These are phyloP conservation scores for Astragalus glycyphyllos DNA, from an alignment of 306 rosid genomes.

Conservation along the genomic window DNA sequence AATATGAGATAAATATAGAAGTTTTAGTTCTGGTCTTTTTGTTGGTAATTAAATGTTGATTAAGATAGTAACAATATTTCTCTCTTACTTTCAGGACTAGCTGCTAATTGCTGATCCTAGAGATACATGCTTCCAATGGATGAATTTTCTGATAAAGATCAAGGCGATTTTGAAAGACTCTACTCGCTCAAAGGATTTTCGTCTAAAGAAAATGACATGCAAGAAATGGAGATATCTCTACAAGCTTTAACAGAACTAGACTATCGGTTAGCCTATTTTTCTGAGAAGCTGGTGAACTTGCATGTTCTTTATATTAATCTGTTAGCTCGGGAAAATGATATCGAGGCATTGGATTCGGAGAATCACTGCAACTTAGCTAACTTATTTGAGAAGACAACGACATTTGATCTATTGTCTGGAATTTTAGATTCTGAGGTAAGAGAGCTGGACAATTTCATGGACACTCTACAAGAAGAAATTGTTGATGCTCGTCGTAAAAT, in stretches of 20 bases:
- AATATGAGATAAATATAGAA: no score
- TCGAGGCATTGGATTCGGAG: slow-evolving; percentile 59
- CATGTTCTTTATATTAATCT: slow-evolving; percentile 69
- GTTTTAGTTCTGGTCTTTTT: no score
- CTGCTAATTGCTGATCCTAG: slow-evolving; percentile 43
- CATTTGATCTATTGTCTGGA: slow-evolving; percentile 72
- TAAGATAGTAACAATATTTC: no score
- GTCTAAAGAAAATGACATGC: slow-evolving; percentile 51
- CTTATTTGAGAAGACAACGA: slow-evolving; percentile 65
- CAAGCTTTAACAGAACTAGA: slow-evolving; percentile 73
- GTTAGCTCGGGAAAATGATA: slow-evolving; percentile 75
- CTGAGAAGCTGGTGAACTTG: slow-evolving; percentile 82
- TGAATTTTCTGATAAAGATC: slow-evolving; percentile 49
- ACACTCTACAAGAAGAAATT: slow-evolving; percentile 65
- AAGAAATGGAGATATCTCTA: slow-evolving; percentile 60
- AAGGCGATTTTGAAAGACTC: slow-evolving; percentile 44
- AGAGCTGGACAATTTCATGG: slow-evolving; percentile 86
- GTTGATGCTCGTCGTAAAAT: slow-evolving; percentile 67
- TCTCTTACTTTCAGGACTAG: slow-evolving; percentile 34
- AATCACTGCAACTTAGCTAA: slow-evolving; percentile 50
- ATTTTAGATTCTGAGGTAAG: slow-evolving; percentile 86
- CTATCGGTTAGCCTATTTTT: slow-evolving; percentile 79
- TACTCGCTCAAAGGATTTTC: slow-evolving; percentile 48
- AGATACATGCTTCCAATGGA: slow-evolving; percentile 55
- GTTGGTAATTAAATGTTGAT: no score